Evolutionary conservation across 2,329 filamentous ascomycete species (phyloP), one percentile per base, ranked within the genome.

Genomic region (Aspergillus phoenicis): DNA sequence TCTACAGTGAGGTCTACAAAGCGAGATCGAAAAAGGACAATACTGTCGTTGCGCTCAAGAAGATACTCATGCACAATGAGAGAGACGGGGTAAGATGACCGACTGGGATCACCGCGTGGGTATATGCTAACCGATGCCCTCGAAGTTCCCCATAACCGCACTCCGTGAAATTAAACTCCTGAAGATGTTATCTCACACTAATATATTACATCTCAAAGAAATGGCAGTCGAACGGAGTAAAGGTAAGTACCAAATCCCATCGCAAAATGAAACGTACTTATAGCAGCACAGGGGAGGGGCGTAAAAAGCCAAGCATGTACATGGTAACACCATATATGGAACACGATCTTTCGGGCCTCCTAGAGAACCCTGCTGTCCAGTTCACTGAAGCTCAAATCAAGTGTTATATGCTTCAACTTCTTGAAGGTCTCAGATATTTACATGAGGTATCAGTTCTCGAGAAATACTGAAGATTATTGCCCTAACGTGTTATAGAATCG

Each of bases 321-420:
- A 99, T 99, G 95, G 94, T 96, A 55, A 97, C 89, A 48, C 95
- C 94, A 6, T 99, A 99, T 77, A 97, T 98, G 93, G 93, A 98
- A 70, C 95, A 99, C 78, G 95, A 99, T 78, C 85, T 99, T n/a
- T 96, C 94, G 8, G 95, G 95, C 48, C 86, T 99, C 30, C 87
- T 99, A 70, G 95, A 98, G 76, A 99, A 99, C 70, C 94, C 94
- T 8, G 88, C 89, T 6, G 93, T 99, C 41, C 85, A 86, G 43
- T 94, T 99, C 71, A 91, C 90, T 52, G 89, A 93, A 71, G 85
- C 91, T 4, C 93, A 98, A 75, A 96, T 98, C 77, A 99, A 99
- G 77, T 99, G 95, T 80, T 99, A 99, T 78, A 89, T 99, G 86
- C 81, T 95, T 62, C 95, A 99, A 76, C 84, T 99, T 30, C 85